These are phyloP conservation scores for Dryas octopetala DNA, from an alignment of 306 rosid species.

Conservation along the genomic window DNA sequence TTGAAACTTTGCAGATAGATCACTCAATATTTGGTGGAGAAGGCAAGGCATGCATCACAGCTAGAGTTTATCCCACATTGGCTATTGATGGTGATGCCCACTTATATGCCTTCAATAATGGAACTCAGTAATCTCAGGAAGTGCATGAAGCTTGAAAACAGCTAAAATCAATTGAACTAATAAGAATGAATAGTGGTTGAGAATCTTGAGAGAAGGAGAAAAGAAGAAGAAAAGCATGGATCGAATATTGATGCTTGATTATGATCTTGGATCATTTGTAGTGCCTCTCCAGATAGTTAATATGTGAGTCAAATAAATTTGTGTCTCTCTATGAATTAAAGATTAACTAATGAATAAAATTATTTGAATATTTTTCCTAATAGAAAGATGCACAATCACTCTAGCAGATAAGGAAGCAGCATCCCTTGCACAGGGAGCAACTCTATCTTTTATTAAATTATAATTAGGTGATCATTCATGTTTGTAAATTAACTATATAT, in stretches of 20 bases:
- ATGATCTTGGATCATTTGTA: background rate
- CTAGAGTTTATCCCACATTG: slow-evolving; percentile 82
- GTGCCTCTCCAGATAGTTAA: background rate
- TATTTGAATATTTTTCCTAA: too few relatives aligned
- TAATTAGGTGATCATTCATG: too few relatives aligned
- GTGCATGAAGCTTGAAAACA: slow-evolving; percentile 77
- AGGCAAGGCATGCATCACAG: slow-evolving; percentile 66
- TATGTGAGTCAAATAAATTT: background rate
- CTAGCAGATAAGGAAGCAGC: too few relatives aligned
- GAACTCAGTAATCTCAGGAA: slow-evolving; percentile 50
- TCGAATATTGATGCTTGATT: background rate
- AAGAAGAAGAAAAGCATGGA: background rate
- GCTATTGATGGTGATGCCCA: slow-evolving; percentile 50
- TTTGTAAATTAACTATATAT: too few relatives aligned
- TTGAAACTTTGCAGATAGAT: slow-evolving; percentile 52
- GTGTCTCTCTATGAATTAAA: too few relatives aligned
- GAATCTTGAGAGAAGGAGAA: background rate
- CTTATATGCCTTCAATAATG: slow-evolving; percentile 67
- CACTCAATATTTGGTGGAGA: slow-evolving; percentile 70
- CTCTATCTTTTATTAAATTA: too few relatives aligned
- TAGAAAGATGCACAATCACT: too few relatives aligned
- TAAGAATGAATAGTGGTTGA: background rate
- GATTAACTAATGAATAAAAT: too few relatives aligned
- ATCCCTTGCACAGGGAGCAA: too few relatives aligned
- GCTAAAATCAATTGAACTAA: slow-evolving; percentile 38